Evolutionary conservation across 2,329 filamentous ascomycete genomes (phyloP).

Genomic region (Emergomyces africanus): DNA sequence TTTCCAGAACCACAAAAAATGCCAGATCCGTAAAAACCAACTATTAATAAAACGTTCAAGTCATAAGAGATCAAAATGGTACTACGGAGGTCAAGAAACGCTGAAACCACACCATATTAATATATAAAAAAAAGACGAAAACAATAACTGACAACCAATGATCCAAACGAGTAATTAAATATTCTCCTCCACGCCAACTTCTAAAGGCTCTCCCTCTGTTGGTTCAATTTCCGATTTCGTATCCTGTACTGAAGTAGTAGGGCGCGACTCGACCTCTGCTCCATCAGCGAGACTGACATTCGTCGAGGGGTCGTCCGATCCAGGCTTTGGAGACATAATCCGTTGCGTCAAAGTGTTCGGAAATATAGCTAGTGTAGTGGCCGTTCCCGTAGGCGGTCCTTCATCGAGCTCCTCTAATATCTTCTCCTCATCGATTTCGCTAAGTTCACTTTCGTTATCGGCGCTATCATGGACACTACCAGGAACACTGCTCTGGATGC

Average conservation of each 20-base stretch:
- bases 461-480: constrained; percentile 53
- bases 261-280: constrained; percentile 7
- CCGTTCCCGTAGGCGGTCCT: background rate
- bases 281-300: constrained; percentile 7
- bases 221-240: constrained; percentile 3
- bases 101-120: background rate
- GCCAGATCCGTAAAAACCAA: background rate
- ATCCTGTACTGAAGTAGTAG: constrained; percentile 6
- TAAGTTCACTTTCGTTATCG: constrained; percentile 58
- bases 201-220: background rate
- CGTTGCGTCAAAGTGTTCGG: constrained; percentile 6
- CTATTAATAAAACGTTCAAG: background rate
- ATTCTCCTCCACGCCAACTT: background rate
- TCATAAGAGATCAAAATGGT: background rate
- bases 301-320: constrained; percentile 9
- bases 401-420: constrained; percentile 1
- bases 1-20: background rate
- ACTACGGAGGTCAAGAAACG: background rate
- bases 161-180: background rate
- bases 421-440: constrained; percentile 46
- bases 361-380: constrained; percentile 5
- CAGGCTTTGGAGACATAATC: constrained; percentile 9
- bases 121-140: background rate
- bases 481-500: constrained; percentile 39
- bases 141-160: background rate